phyloP scores from a whole-genome alignment of 1,284 basidiomycete species.

The Fomitopsis betulina region DNA sequence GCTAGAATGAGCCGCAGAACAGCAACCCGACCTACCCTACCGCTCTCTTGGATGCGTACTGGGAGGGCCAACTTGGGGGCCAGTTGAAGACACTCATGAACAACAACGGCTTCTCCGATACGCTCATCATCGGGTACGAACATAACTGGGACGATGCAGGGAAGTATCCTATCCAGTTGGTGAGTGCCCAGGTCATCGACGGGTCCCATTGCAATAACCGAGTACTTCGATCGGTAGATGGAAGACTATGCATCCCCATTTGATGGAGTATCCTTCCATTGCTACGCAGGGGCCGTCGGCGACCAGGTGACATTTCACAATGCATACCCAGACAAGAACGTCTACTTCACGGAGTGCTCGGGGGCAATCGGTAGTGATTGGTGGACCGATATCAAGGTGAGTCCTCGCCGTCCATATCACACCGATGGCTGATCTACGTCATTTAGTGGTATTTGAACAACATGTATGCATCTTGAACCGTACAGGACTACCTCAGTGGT shows the following conservation, averaged over 20 bases:
- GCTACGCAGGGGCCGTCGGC: slow-evolving; percentile 38
- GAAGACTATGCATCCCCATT: slow-evolving; percentile 40
- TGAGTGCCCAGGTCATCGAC: not conserved
- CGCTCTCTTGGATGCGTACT: slow-evolving; percentile 31
- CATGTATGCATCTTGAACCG: not conserved
- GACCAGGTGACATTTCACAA: slow-evolving; percentile 41
- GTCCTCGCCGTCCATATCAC: not conserved
- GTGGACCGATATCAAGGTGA: slow-evolving; percentile 70
- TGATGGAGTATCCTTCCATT: slow-evolving; percentile 47
- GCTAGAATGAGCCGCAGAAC: slow-evolving; percentile 48
- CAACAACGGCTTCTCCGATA: slow-evolving; percentile 36
- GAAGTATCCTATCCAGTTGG: slow-evolving; percentile 43
- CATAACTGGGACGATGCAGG: slow-evolving; percentile 48
- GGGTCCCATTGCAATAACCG: not conserved
- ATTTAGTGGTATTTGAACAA: not conserved
- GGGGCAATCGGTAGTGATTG: slow-evolving; percentile 54
- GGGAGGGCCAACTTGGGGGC: slow-evolving; percentile 38
- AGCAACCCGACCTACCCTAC: slow-evolving; percentile 40
- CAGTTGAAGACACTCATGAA: slow-evolving; percentile 40
- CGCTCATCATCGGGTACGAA: slow-evolving; percentile 43
- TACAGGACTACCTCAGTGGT: too few relatives aligned
- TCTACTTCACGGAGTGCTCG: slow-evolving; percentile 50
- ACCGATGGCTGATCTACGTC: slow-evolving; percentile 8
- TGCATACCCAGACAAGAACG: slow-evolving; percentile 41
- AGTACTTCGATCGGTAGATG: slow-evolving; percentile 30